Base-by-base conservation (phyloP, 352 stramenopile genomes). In the Lagenidium sp. region DNA sequence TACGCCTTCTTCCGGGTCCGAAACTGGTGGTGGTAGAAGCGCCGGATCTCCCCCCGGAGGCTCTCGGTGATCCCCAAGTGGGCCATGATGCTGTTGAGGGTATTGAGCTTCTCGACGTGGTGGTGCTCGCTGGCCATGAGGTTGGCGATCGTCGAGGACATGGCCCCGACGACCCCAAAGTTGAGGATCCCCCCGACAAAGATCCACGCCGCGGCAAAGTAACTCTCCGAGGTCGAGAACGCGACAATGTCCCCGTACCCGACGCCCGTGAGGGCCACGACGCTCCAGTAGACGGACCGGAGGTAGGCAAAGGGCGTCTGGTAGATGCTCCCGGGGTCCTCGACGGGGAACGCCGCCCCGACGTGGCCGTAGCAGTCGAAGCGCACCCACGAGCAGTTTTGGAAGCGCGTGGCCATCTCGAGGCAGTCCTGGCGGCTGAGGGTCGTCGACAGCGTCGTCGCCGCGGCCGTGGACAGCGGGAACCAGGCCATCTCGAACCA, bases 71-170 rank as follows among this genome's bases (percentile, higher is more conserved):
- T 80, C 12, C 50, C 43, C 7, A 82, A 49, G 18, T 79, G 71
- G 36, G 73, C 72, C 50, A 91, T 73, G 12, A 79, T 55, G 15
- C 52, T 63, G 31, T 86, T 89, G 3, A 89, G 38, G 1, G 60
- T 60, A 25, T 85, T 85, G 16, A 91, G 45, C 16, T 75, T 76
- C 41, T 91, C 79, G 3, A 87, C 65, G 21, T 82, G 60, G 24
- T 84, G 68, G 18, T 79, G 78, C 40, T 81, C 67, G 0, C 56
- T 58, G 0, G 74, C 76, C 25, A 84, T 66, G 1, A 82, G 59
- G n/a, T 76, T 84, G 1, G 74, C 70, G 41, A 91, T 82, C 0
- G 69, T 87, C 34, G 68, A 87, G 3, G 76, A 91, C 68, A 91
- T 91, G 1, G 79, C 79, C 1, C 76, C 79, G 1, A 91, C 65